Percentiles rank a stretch among this genome's conserved stretches.
Conservation (phyloP, 345 rosid species). For the Populus pruinosa region DNA sequence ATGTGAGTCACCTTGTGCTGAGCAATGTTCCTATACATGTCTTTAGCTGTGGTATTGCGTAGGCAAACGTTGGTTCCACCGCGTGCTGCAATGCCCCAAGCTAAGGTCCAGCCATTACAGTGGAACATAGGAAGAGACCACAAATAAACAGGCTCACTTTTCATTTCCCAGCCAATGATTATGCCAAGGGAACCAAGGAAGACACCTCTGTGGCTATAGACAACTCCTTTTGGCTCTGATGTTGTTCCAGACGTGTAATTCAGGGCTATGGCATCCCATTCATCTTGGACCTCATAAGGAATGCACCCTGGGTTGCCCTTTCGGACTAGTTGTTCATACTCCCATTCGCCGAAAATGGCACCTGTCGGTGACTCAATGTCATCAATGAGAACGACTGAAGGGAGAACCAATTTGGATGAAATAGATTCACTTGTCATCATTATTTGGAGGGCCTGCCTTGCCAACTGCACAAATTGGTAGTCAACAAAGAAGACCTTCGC, state of each 20-base stretch:
- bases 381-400: conserved; percentile 49
- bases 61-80: conserved; percentile 78
- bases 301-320: conserved; percentile 36
- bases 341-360: conserved; percentile 39
- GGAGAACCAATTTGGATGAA: conserved; percentile 9
- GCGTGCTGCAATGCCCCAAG: conserved; percentile 67
- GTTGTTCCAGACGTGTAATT: conserved; percentile 81
- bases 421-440: conserved; percentile 11
- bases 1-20: conserved; percentile 63
- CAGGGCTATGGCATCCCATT: conserved; percentile 64
- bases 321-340: conserved; percentile 53
- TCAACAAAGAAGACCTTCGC: conserved; percentile 68
- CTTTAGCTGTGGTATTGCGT: conserved; percentile 49
- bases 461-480: conserved; percentile 42
- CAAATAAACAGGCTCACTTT: conserved; percentile 55
- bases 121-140: conserved; percentile 91
- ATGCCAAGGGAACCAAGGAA: conserved; percentile 55
- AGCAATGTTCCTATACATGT: conserved; percentile 49
- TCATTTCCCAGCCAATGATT: conserved; percentile 64
- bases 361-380: conserved; percentile 55
- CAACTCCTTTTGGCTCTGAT: conserved; percentile 67
- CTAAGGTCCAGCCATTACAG: conserved; percentile 78
- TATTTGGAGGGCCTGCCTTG: conserved; percentile 45
- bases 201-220: conserved; percentile 75
- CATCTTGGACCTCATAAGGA: conserved; percentile 31